phyloP scores from a whole-genome alignment of 345 rosid genomes.

The Bruguiera sexangula region DNA sequence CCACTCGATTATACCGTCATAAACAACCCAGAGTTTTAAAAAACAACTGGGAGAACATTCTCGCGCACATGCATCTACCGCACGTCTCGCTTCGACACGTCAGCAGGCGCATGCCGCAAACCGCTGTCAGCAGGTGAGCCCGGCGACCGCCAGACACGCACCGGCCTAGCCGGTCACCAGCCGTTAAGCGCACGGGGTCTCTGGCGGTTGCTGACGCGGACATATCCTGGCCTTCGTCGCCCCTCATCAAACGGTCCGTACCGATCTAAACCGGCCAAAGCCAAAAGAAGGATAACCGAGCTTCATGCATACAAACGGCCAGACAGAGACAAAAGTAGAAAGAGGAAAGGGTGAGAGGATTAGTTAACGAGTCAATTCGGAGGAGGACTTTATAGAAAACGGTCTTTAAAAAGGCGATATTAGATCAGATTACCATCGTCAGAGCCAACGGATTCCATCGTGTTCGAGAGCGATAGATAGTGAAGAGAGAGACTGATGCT shows the following conservation, averaged over 20 bases:
- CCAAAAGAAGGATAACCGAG: background rate
- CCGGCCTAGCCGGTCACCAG: conserved; percentile 39
- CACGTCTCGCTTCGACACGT: conserved; percentile 28
- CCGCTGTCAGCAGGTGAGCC: conserved; percentile 34
- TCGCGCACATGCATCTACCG: conserved; percentile 49
- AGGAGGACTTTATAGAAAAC: background rate
- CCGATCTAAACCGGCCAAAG: conserved; percentile 19
- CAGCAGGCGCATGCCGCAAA: conserved; percentile 28
- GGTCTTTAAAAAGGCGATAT: background rate
- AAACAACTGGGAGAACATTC: conserved; percentile 21
- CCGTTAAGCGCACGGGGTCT: conserved; percentile 17
- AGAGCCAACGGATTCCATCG: conserved; percentile 34
- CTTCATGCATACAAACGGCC: too few species aligned
- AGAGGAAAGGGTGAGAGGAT: background rate
- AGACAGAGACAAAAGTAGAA: too few species aligned
- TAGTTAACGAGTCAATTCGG: conserved; percentile 34
- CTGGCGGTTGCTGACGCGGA: conserved; percentile 20
- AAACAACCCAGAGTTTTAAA: too few species aligned
- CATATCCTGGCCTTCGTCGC: background rate
- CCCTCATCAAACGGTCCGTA: conserved; percentile 23
- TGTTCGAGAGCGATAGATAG: conserved; percentile 30
- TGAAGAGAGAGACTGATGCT: background rate
- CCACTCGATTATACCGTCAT: background rate
- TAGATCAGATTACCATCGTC: conserved; percentile 23
- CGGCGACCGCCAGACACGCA: conserved; percentile 34